A percentile compares a stretch with the other conserved stretches of the same genome.
Conservation (phyloP, 148 eudicot species). For the Rhododendron mucronatum region DNA sequence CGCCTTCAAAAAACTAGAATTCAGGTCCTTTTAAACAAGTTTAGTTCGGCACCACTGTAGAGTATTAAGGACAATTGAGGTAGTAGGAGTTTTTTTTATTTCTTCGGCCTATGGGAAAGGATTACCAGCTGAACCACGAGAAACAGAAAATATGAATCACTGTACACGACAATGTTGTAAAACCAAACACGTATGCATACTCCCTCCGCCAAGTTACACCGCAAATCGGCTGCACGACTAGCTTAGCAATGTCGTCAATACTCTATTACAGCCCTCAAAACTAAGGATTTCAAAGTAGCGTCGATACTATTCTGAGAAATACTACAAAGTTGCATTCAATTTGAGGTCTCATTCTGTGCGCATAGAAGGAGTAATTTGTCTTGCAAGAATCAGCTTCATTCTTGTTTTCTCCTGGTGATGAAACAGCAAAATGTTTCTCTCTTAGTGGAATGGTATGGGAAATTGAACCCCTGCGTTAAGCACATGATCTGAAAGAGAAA, state of each 20-base stretch:
- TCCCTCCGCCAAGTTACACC: neutral
- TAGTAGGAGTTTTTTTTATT: neutral
- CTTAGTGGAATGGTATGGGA: neutral
- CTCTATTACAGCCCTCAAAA: neutral
- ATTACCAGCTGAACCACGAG: neutral
- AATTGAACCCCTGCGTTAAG: neutral
- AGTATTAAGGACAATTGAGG: neutral
- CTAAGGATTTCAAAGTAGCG: neutral
- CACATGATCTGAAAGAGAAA: slow-evolving; percentile 1
- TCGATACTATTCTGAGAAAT: neutral
- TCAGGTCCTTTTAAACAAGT: neutral
- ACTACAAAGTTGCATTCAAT: neutral
- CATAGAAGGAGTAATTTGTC: neutral
- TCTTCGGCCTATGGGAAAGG: neutral
- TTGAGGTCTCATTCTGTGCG: neutral
- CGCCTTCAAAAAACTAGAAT: neutral
- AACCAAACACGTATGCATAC: neutral
- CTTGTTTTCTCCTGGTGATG: neutral
- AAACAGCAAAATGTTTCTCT: neutral
- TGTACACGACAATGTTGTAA: slow-evolving; percentile 3
- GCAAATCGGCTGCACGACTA: neutral
- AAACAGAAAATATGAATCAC: neutral
- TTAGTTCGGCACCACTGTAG: neutral
- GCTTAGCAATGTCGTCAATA: neutral
- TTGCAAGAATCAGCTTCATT: neutral